Base-by-base conservation (phyloP, 1,284 basidiomycete genomes). In the Coniophora puteana region DNA sequence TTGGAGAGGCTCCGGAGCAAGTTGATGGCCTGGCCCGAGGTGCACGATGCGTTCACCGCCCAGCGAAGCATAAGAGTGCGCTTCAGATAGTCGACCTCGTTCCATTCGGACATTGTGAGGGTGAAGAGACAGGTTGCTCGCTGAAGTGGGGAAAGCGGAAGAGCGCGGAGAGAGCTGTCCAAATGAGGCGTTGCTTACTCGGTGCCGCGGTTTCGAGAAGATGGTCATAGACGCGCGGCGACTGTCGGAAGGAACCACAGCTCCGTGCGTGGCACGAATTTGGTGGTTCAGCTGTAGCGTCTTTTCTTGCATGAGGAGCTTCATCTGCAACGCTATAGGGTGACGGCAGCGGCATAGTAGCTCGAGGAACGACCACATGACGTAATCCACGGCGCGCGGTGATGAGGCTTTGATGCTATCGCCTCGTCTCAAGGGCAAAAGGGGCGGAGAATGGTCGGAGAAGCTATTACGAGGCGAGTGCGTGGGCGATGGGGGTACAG, bases 291-390 rank as follows among this genome's bases (percentile, higher is more conserved):
- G 59, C 8, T 63, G 53, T 1, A 71, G 62, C 2, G 80, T 63
- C 49, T 80, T 83, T 54, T 82, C 80, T 48, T 79, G 76, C 20
- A 80, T 69, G 43, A 81, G 75, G 3, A 77, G 62, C 13, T 80
- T 76, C 56, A 89, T 66, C 45, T 85, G 80, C 11, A 87, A 62
- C 39, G 74, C 64, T 13, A 91, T 66, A 0, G 87, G 84, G 24
- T 65, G 79, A 16, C 78, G 73, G 49, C 76, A 76, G 0, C 80
- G 68, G 44, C 76, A 81, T 5, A 86, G 55, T 40, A 87, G 71
- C 52, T 89, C 83, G 29, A 87, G 66, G 21, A 82, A 55, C 1
- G 83, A 87, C 86, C 86, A 90, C 21, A 83, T 67, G 25, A 80
- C 66, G 55, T 87, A 89, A 57, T 91, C 88, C 4, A 87, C 66